Evolutionary conservation across 805 yeast genomes (phyloP).

Genomic region (Brettanomyces naardenensis): DNA sequence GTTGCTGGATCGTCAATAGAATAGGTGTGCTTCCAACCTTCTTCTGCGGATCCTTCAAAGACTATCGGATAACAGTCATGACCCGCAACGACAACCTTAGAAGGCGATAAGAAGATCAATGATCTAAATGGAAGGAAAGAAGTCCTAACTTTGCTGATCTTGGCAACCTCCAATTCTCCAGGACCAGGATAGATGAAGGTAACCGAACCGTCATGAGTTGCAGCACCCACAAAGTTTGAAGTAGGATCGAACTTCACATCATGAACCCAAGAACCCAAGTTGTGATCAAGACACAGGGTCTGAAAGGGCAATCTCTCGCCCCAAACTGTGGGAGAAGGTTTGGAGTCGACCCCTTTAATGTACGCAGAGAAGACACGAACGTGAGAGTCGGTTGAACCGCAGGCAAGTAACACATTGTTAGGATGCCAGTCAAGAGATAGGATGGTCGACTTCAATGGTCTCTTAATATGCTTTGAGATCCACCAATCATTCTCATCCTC

Average conservation of each 20-base stretch:
- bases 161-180: slow-evolving; percentile 44
- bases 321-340: slow-evolving; percentile 81
- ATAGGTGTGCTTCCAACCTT: slow-evolving; percentile 53
- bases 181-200: slow-evolving; percentile 68
- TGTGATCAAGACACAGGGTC: slow-evolving; percentile 77
- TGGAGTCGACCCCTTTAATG: slow-evolving; percentile 79
- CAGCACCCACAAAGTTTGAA: slow-evolving; percentile 73
- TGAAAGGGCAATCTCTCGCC: slow-evolving; percentile 94
- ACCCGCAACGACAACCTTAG: slow-evolving; percentile 78
- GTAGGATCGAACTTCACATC: slow-evolving; percentile 79
- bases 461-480: slow-evolving; percentile 96
- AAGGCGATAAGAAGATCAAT: slow-evolving; percentile 59
- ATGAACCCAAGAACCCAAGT: slow-evolving; percentile 83
- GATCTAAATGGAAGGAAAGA: slow-evolving; percentile 75
- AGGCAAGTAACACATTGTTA: slow-evolving; percentile 77
- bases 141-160: slow-evolving; percentile 52
- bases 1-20: slow-evolving; percentile 53
- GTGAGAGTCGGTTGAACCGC: slow-evolving; percentile 92
- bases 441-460: slow-evolving; percentile 85
- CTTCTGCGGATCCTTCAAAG: slow-evolving; percentile 58
- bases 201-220: slow-evolving; percentile 80
- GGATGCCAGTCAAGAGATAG: slow-evolving; percentile 88
- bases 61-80: slow-evolving; percentile 87
- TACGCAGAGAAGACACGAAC: slow-evolving; percentile 84
- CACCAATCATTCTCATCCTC: slow-evolving; percentile 98